These are phyloP conservation scores for Phaeolepiota aurea DNA, from an alignment of 768 basidiomycete genomes.

Conservation along the genomic window DNA sequence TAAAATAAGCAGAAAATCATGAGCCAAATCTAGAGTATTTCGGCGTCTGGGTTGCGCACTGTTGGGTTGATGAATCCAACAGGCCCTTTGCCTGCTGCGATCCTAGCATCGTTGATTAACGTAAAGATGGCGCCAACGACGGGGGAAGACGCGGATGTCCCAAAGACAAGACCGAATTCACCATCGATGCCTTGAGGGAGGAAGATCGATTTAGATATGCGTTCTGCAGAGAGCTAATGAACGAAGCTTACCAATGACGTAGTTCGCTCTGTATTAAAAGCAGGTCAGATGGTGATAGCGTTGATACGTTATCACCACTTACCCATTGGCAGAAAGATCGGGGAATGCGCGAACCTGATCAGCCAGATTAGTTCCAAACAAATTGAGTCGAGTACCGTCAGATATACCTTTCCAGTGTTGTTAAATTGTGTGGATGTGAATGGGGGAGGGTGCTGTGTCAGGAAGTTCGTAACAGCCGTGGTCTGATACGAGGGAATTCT, in stretches of 20 bases:
- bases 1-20: constrained; percentile 10
- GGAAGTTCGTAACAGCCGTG: constrained; percentile 26
- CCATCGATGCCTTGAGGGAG: constrained; percentile 25
- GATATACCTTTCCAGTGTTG: constrained; percentile 29
- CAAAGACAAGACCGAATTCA: constrained; percentile 27
- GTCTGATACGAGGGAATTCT: constrained; percentile 37
- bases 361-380: too few species aligned
- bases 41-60: constrained; percentile 14
- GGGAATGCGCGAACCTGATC: constrained; percentile 39
- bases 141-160: constrained; percentile 43
- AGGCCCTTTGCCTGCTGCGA: constrained; percentile 29
- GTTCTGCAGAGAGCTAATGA: background rate
- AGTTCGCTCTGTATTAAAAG: constrained; percentile 23
- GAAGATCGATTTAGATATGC: background rate
- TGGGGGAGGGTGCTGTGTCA: constrained; percentile 29
- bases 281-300: background rate
- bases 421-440: constrained; percentile 35
- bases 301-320: constrained; percentile 6
- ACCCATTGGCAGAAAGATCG: constrained; percentile 44
- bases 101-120: constrained; percentile 44
- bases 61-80: constrained; percentile 43
- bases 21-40: background rate
- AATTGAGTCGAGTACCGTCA: too few species aligned
- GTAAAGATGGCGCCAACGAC: constrained; percentile 42
- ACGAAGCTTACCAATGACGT: constrained; percentile 21